A percentile compares a stretch with the other conserved stretches of the same genome.
Evolutionary conservation across 1,139 yeast genomes (phyloP).

Genomic region (Debaryomyces coudertii): DNA sequence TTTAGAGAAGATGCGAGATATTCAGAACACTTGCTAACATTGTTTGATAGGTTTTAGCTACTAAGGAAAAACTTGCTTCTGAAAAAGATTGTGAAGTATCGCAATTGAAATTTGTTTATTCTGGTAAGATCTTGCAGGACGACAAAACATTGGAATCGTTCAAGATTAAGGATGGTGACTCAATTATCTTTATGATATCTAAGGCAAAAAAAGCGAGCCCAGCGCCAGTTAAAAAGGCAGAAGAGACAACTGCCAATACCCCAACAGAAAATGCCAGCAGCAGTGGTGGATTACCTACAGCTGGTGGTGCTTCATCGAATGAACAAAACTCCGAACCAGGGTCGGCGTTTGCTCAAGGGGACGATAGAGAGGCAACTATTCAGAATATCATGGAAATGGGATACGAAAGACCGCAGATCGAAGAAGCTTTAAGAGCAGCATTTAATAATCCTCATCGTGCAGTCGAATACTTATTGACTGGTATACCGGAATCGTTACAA

Average conservation of each 20-base stretch:
- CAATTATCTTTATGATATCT: slow-evolving; percentile 88
- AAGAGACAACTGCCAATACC: slow-evolving; percentile 12
- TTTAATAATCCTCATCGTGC: slow-evolving; percentile 98
- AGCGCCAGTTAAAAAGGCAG: slow-evolving; percentile 17
- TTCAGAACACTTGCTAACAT: slow-evolving; percentile 6
- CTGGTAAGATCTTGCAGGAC: slow-evolving; percentile 89
- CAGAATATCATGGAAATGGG: slow-evolving; percentile 95
- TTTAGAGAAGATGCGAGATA: not conserved
- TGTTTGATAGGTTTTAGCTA: slow-evolving; percentile 53
- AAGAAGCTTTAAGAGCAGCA: slow-evolving; percentile 91
- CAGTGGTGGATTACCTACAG: slow-evolving; percentile 25
- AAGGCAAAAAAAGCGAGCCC: slow-evolving; percentile 43
- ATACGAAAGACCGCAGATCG: slow-evolving; percentile 84
- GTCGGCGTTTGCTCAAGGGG: slow-evolving; percentile 64
- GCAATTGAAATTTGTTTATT: slow-evolving; percentile 87
- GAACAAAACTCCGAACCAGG: slow-evolving; percentile 31
- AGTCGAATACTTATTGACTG: slow-evolving; percentile 89
- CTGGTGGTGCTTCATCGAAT: slow-evolving; percentile 26
- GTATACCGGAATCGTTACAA: slow-evolving; percentile 74
- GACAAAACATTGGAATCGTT: slow-evolving; percentile 71
- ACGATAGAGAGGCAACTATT: slow-evolving; percentile 68
- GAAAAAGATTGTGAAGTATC: slow-evolving; percentile 69
- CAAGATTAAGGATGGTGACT: slow-evolving; percentile 86
- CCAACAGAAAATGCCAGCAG: slow-evolving; percentile 26
- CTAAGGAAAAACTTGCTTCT: slow-evolving; percentile 74